Evolutionary conservation across 2,329 filamentous ascomycete genomes (phyloP).

Genomic region (Phyllosticta citrichinensis): DNA sequence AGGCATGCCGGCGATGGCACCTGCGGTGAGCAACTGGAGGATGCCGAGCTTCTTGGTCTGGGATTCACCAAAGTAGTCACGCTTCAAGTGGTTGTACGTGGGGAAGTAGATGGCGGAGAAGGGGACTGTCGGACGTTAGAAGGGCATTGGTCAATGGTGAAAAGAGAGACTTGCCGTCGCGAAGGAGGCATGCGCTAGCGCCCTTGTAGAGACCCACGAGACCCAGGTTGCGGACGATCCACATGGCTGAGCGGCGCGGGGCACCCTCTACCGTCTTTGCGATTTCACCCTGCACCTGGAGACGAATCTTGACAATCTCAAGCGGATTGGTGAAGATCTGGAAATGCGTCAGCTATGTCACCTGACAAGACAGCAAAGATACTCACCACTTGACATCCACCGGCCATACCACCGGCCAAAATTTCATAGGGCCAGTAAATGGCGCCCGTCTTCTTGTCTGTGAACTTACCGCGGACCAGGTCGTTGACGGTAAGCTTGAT

Average conservation of each 20-base stretch:
- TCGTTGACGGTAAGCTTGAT: constrained; percentile 99
- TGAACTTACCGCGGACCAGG: constrained; percentile 67
- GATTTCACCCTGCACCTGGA: constrained; percentile 94
- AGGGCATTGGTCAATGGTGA: not conserved
- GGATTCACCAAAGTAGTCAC: constrained; percentile 85
- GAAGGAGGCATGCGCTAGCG: constrained; percentile 83
- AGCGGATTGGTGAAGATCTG: constrained; percentile 95
- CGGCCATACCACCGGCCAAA: constrained; percentile 78
- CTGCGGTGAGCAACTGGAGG: constrained; percentile 81
- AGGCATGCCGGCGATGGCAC: constrained; percentile 63
- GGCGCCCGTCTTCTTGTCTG: constrained; percentile 59
- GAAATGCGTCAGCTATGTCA: constrained; percentile 6
- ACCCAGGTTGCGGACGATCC: constrained; percentile 94
- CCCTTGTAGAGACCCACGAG: constrained; percentile 94
- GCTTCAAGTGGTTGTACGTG: constrained; percentile 88
- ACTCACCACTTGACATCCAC: constrained; percentile 91
- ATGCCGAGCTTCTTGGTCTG: constrained; percentile 80
- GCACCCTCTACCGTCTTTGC: constrained; percentile 75
- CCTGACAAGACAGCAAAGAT: not conserved
- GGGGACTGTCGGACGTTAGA: constrained; percentile 47
- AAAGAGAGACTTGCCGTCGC: constrained; percentile 45
- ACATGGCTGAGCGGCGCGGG: constrained; percentile 86
- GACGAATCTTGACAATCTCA: constrained; percentile 97
- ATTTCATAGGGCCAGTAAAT: constrained; percentile 67
- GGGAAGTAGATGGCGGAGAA: constrained; percentile 99